A percentile compares a stretch with the other conserved stretches of the same genome.
Conservation (phyloP, 495 filamentous ascomycete species). For the Parachaetomium inaequale region DNA sequence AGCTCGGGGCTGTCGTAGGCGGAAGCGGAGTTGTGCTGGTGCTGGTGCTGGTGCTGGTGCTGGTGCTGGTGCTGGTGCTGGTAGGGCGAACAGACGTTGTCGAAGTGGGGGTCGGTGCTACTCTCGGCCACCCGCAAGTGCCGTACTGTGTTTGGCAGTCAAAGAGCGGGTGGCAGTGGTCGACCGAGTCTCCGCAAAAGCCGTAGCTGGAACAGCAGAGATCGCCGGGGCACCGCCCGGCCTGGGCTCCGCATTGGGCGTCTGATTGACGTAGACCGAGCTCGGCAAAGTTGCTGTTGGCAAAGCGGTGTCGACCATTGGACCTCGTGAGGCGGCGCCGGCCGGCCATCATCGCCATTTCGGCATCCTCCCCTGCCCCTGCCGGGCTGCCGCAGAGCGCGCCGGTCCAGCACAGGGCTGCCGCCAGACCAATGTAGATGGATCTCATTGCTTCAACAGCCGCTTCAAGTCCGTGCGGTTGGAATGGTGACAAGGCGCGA, state of each 20-base stretch:
- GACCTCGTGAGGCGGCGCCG: background rate
- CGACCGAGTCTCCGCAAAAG: slow-evolving; percentile 46
- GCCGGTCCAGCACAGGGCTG: slow-evolving; percentile 25
- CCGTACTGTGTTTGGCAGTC: slow-evolving; percentile 50
- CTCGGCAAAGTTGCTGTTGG: slow-evolving; percentile 3
- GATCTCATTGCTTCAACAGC: slow-evolving; percentile 23
- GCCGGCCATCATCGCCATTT: slow-evolving; percentile 4
- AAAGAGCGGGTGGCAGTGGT: slow-evolving; percentile 47
- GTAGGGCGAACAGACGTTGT: slow-evolving; percentile 10
- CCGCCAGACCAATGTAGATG: slow-evolving; percentile 24
- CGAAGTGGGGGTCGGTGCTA: slow-evolving; percentile 5
- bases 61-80: slow-evolving; percentile 6
- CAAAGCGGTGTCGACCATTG: slow-evolving; percentile 2
- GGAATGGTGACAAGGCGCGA: background rate
- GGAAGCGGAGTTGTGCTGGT: slow-evolving; percentile 1
- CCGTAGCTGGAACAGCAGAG: slow-evolving; percentile 47
- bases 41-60: background rate
- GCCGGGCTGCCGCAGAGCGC: slow-evolving; percentile 5
- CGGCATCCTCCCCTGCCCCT: background rate
- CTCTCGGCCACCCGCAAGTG: slow-evolving; percentile 34
- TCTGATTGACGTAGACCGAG: slow-evolving; percentile 25
- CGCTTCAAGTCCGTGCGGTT: slow-evolving; percentile 14
- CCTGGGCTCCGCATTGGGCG: slow-evolving; percentile 22
- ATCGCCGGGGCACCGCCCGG: slow-evolving; percentile 24
- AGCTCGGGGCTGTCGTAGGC: slow-evolving; percentile 1